phyloP scores from a whole-genome alignment of 805 yeast genomes.

The Wickerhamiella nectarea region DNA sequence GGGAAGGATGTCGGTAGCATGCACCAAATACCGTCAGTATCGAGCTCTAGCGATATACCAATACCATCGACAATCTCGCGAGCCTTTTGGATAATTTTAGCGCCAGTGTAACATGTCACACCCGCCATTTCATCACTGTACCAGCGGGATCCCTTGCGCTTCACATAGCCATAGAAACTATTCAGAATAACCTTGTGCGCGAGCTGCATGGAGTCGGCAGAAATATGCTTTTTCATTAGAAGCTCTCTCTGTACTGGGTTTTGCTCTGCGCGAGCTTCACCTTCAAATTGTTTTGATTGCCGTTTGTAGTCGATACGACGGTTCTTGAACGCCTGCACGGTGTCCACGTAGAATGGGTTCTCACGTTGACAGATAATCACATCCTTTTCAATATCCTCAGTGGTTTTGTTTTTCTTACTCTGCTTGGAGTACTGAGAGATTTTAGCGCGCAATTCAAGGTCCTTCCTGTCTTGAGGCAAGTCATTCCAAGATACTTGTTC shows the following conservation, averaged over 20 bases:
- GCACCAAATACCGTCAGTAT: conserved; percentile 99
- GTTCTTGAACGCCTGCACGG: conserved; percentile 89
- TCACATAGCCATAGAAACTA: conserved; percentile 94
- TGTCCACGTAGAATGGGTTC: conserved; percentile 90
- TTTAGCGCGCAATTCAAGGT: conserved; percentile 56
- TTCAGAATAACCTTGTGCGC: conserved; percentile 95
- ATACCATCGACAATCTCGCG: conserved; percentile 77
- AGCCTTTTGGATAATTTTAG: conserved; percentile 96
- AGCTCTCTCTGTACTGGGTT: conserved; percentile 6
- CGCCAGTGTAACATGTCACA: conserved; percentile 94
- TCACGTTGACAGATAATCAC: conserved; percentile 95
- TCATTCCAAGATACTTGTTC: conserved; percentile 47
- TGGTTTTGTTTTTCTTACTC: conserved; percentile 63
- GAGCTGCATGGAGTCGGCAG: conserved; percentile 87
- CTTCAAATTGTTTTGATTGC: conserved; percentile 83
- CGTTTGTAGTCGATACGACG: conserved; percentile 93
- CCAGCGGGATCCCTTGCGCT: conserved; percentile 99
- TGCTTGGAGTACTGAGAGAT: conserved; percentile 73
- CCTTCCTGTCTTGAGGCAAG: conserved; percentile 64
- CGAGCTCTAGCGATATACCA: conserved; percentile 91
- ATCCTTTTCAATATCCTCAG: conserved; percentile 77
- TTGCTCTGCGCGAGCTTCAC: conserved; percentile 51
- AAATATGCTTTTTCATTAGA: conserved; percentile 60
- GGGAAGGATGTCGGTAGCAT: conserved; percentile 88
- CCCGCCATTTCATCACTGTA: conserved; percentile 99